Percentiles rank a stretch among this genome's conserved stretches.
These are phyloP conservation scores for Saccharomyces paradoxus DNA, from an alignment of 805 yeast species.

Conservation along the genomic window DNA sequence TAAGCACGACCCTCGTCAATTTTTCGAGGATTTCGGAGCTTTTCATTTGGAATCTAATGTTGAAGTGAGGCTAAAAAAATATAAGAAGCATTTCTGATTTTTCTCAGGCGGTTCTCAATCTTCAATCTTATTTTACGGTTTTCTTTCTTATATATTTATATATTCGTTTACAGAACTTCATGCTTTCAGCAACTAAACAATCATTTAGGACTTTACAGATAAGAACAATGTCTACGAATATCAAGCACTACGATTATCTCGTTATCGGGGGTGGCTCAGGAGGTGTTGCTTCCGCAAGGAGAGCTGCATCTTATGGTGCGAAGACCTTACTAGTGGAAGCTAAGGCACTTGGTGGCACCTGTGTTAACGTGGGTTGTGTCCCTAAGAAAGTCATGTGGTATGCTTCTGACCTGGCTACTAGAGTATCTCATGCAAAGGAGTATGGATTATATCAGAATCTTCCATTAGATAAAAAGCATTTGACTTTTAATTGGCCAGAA, in stretches of 20 bases:
- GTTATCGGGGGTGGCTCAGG: conserved; percentile 99
- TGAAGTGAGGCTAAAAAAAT: neutral
- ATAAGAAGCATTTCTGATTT: neutral
- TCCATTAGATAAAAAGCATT: conserved; percentile 40
- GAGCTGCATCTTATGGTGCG: conserved; percentile 92
- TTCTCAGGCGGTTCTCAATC: neutral
- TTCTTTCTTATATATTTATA: neutral
- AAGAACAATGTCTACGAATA: conserved; percentile 47
- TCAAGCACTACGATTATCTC: conserved; percentile 70
- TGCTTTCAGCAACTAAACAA: neutral
- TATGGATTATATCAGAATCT: conserved; percentile 69
- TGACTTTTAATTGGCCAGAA: conserved; percentile 70
- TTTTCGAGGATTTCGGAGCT: neutral
- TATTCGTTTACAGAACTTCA: neutral
- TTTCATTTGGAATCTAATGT: neutral
- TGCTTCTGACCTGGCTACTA: conserved; percentile 82
- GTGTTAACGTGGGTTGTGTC: conserved; percentile 98
- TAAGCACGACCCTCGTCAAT: neutral
- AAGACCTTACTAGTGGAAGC: conserved; percentile 78
- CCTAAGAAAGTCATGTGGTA: conserved; percentile 99
- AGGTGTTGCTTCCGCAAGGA: conserved; percentile 96
- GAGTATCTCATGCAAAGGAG: conserved; percentile 63
- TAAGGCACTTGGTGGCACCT: conserved; percentile 86
- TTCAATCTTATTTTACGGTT: no score
- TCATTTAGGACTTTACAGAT: neutral